Evolutionary conservation across 1,139 yeast genomes (phyloP).

Genomic region (Candida dubliniensis): DNA sequence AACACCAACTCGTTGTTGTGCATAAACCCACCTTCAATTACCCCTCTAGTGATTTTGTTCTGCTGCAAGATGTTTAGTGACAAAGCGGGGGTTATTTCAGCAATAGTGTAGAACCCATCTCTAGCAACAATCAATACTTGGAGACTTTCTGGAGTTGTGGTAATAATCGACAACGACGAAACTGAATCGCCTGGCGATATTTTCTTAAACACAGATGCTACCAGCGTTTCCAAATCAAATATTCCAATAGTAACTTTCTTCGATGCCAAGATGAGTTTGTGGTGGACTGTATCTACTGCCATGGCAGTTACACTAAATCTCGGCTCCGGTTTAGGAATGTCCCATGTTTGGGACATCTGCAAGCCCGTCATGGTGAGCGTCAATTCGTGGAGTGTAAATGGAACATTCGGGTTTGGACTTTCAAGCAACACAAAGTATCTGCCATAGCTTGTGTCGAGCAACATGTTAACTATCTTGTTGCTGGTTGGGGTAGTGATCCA

Average conservation of each 20-base stretch:
- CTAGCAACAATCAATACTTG: slow-evolving; percentile 52
- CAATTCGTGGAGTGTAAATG: slow-evolving; percentile 49
- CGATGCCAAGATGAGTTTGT: slow-evolving; percentile 64
- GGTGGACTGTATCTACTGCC: slow-evolving; percentile 36
- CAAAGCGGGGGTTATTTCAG: slow-evolving; percentile 19
- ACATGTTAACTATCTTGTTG: slow-evolving; percentile 56
- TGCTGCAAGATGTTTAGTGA: slow-evolving; percentile 46
- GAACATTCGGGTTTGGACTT: slow-evolving; percentile 66
- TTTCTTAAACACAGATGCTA: slow-evolving; percentile 44
- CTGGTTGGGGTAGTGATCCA: slow-evolving; percentile 26
- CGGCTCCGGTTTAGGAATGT: slow-evolving; percentile 39
- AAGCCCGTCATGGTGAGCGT: slow-evolving; percentile 12
- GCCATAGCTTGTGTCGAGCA: slow-evolving; percentile 27
- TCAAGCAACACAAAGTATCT: slow-evolving; percentile 49
- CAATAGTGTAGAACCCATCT: slow-evolving; percentile 59
- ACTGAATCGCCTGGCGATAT: slow-evolving; percentile 74
- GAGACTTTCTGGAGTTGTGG: slow-evolving; percentile 17
- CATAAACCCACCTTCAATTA: slow-evolving; percentile 70
- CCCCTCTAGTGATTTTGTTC: slow-evolving; percentile 72
- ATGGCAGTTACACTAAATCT: slow-evolving; percentile 63
- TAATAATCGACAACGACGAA: slow-evolving; percentile 51
- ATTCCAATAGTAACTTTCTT: slow-evolving; percentile 66
- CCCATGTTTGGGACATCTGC: not conserved
- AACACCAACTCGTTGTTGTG: slow-evolving; percentile 56
- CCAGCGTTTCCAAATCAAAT: slow-evolving; percentile 38